Conservation (phyloP, 2,329 filamentous ascomycete genomes). For the Colletotrichum euphorbiae region DNA sequence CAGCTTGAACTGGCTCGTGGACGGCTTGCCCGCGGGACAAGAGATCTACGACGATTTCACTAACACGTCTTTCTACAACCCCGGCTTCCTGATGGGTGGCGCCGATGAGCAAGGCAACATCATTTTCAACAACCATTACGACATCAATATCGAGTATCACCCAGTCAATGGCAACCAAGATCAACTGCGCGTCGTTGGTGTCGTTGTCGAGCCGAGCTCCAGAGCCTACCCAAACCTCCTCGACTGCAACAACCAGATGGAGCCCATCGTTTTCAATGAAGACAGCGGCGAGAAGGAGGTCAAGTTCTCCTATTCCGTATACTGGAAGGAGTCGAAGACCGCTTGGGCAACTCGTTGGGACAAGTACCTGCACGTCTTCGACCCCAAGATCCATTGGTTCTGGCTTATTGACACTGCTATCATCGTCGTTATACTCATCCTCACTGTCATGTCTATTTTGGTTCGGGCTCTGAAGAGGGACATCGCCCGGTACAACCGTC, state of each 20-base stretch:
- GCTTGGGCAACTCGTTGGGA: slow-evolving; percentile 98
- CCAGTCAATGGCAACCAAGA: slow-evolving; percentile 73
- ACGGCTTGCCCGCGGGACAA: slow-evolving; percentile 92
- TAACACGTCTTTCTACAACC: slow-evolving; percentile 85
- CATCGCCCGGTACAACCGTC: slow-evolving; percentile 94
- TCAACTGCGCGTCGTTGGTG: slow-evolving; percentile 89
- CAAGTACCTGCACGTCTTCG: slow-evolving; percentile 97
- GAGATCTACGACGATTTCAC: slow-evolving; percentile 81
- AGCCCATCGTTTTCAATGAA: slow-evolving; percentile 72
- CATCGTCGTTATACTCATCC: slow-evolving; percentile 90
- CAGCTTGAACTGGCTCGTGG: slow-evolving; percentile 94
- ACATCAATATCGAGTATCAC: slow-evolving; percentile 94
- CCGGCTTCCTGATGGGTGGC: slow-evolving; percentile 85
- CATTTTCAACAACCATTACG: slow-evolving; percentile 91
- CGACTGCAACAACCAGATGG: slow-evolving; percentile 71
- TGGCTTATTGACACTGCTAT: slow-evolving; percentile 94
- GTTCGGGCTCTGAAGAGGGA: slow-evolving; percentile 91
- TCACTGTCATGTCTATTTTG: slow-evolving; percentile 93
- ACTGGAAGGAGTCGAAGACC: slow-evolving; percentile 85
- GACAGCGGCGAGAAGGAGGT: slow-evolving; percentile 66
- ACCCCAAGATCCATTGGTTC: slow-evolving; percentile 99
- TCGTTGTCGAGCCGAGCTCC: slow-evolving; percentile 87
- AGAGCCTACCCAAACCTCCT: slow-evolving; percentile 67
- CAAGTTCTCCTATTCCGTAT: slow-evolving; percentile 91
- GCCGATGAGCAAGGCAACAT: slow-evolving; percentile 67